Evolutionary conservation across 164 flowering plant species (phyloP), one percentile per base, ranked within the genome.

Genomic region (Brasenia schreberi): DNA sequence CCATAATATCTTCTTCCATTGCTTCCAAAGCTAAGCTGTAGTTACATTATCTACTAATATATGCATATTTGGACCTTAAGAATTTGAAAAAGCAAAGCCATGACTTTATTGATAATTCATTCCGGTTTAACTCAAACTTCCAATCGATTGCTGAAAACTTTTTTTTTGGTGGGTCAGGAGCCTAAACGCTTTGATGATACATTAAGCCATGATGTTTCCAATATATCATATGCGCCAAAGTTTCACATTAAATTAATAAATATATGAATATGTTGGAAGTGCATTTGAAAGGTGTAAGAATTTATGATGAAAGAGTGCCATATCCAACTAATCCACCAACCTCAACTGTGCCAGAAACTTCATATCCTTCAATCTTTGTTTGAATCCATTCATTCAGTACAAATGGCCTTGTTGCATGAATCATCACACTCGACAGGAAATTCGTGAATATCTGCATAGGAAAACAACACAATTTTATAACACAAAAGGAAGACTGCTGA

Each of bases 281-380:
- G 39, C 39, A 33, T 33, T 33, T 33, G 39, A 4, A 49, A 49
- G 56, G 56, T 49, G 16, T 33, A 49, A 49, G 16, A 49, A 49
- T 14, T 49, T 14, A 9, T 49, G 56, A 9, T 5, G 16, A 9
- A 49, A 9, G 56, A 49, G 16, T 6, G 16, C 10, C 10, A 49
- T 49, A 9, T 49, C 56, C 56, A 49, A 49, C 56, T 5, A 23
- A 61, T 12, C 18, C 39, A 81, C 89, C 67, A 74, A 95, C 99
- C 99, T 95, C 99, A 62, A 95, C 99, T 62, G 92, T 89, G 23
- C 99, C 99, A 75, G 99, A 95, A 73, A 94, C 96, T 76, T 94
- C 97, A 81, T 87, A 88, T 67, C 96, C 99, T 76, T 86, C 89
- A 77, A 95, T 95, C 78, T 88, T 91, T 18, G 97, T 87, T 67